Conservation (phyloP, 176 grass and related monocot species). For the Ananas comosus region DNA sequence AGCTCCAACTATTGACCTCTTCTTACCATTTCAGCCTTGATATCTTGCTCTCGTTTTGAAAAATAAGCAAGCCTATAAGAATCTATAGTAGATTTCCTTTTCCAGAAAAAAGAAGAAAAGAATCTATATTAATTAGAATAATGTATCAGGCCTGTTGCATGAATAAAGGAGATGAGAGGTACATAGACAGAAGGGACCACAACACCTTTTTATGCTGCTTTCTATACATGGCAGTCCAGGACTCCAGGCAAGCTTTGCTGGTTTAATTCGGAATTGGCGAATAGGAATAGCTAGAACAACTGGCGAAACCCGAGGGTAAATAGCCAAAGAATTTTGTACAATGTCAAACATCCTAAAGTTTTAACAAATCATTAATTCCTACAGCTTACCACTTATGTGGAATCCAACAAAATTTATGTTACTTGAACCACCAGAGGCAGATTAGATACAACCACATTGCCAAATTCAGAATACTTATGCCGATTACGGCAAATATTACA, state of each 20-base stretch:
- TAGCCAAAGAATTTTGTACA: not conserved
- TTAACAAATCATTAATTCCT: too few species aligned
- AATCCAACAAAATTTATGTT: too few species aligned
- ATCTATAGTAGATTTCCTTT: not conserved
- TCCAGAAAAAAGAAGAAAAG: not conserved
- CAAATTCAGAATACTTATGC: not conserved
- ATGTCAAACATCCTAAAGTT: not conserved
- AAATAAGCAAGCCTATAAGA: not conserved
- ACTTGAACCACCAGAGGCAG: not conserved
- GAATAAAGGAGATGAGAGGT: not conserved
- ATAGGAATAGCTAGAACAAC: not conserved
- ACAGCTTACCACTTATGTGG: too few species aligned
- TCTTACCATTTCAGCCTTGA: not conserved
- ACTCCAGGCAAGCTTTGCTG: slow-evolving; percentile 1
- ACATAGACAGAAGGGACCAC: not conserved
- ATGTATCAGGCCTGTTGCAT: not conserved
- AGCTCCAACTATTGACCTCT: not conserved
- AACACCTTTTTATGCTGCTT: not conserved
- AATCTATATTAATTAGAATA: not conserved
- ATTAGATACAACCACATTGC: not conserved
- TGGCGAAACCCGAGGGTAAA: not conserved
- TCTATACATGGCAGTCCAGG: slow-evolving; percentile 1
- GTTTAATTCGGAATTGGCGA: not conserved
- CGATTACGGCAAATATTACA: not conserved
- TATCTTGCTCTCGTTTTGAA: not conserved